Base-by-base conservation (phyloP, 2,329 filamentous ascomycete genomes). In the Alternaria metachromatica region DNA sequence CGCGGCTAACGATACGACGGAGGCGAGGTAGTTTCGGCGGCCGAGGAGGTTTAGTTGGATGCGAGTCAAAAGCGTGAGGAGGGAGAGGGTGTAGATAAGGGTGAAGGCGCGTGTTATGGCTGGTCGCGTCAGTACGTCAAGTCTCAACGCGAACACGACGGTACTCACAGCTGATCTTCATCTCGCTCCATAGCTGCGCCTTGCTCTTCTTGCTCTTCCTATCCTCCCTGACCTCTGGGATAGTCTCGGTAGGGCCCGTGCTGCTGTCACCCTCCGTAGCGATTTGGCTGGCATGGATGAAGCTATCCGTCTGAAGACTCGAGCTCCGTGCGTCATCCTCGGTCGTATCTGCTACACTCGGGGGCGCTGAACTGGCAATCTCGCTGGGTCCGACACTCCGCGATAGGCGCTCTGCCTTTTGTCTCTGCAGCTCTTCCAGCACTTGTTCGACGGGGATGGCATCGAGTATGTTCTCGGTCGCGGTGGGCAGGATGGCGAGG, bases 41-140 rank as follows among this genome's bases (percentile, higher is more conserved):
- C 96, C 96, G 41, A 99, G 92, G 26, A 99, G 92, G 57, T 99
- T 99, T 64, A 99, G 89, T 82, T 99, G 96, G 74, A 99, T 92
- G 65, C 95, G 89, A 1, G 96, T 99, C 71, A 99, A 89, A 81
- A 99, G 89, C 7, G 92, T 94, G 62, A 99, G 88, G 50, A 99
- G 88, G 26, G 91, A 90, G 49, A 98, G 87, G 1, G 93, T 97
- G 80, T 99, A 99, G 67, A 98, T 86, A 58, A 99, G 86, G 8
- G 95, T 97, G 75, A 97, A 95, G 1, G 95, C 89, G 78, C 96
- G 87, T 10, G 96, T 96, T 73, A 98, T 92, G 9, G 96, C 94
- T 96, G 72, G 43, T 33, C 33, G 55, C 21, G 65, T 75, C 60
- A 72, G 66, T 54, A 18, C 33, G 5, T 1, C 8, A 73, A 23